Evolutionary conservation across 1,284 basidiomycete genomes (phyloP), one percentile per base, ranked within the genome.

Genomic region (Cryptococcus deneoformans): DNA sequence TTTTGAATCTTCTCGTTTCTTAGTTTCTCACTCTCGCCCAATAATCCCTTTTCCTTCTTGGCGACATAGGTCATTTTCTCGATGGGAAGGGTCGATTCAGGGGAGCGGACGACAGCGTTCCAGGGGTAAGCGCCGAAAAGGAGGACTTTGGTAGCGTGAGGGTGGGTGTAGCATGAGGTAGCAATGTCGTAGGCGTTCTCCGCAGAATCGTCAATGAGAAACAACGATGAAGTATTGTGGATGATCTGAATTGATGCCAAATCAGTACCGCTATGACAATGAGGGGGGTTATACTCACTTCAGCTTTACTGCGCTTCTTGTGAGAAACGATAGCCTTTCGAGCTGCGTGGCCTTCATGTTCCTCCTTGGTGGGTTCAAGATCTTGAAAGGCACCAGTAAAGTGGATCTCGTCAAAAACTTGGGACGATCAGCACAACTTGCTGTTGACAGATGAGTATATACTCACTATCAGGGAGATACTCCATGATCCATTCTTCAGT

Each of bases 91-190:
- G 48, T 46, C 34, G 53, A 11, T 5, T 34, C 24, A 2, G 50
- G 50, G 9, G 47, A 20, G 39, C 69, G 67, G 79, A 64, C 57
- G 83, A 81, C 68, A 78, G 68, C 79, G 73, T 89, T 89, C 89
- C 89, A 91, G 52, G 83, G 80, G 65, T 89, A 89, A 48, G 83
- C 76, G n/a, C 88, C 89, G 64, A 90, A 90, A 6, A 91, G 80
- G 39, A 90, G 76, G n/a, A 87, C 85, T 2, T 80, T 83, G 12
- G 83, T 73, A 1, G 79, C 78, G 12, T 47, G 38, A 12, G 54
- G 46, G 12, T 58, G 60, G 6, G 56, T 51, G 49, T 56, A 50
- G 14, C 77, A 70, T 6, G 62, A 50, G 7, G 68, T 69, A 0
- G 81, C 80, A 58, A 85, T 85, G 55, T 85, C 81, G 11, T 87